phyloP scores from a whole-genome alignment of 129 eudicot species.

The Flaveria linearis region DNA sequence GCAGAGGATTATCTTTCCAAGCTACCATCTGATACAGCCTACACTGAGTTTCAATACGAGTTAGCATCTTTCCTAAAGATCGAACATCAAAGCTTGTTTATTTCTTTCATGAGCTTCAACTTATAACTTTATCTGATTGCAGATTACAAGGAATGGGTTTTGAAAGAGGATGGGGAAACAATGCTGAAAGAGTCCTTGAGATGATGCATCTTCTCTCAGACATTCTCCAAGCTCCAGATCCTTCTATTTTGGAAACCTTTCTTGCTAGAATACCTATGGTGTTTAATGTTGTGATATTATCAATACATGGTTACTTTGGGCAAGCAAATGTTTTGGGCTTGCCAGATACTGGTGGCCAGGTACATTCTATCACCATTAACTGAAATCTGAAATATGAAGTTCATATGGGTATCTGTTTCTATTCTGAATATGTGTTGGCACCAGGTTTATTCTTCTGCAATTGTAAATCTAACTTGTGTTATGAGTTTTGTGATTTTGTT shows the following conservation, averaged over 20 bases:
- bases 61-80: conserved; percentile 36
- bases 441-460: too few relatives aligned
- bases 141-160: conserved; percentile 99
- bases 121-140: conserved; percentile 19
- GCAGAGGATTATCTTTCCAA: conserved; percentile 89
- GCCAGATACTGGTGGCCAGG: conserved; percentile 99
- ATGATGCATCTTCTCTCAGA: conserved; percentile 94
- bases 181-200: conserved; percentile 63
- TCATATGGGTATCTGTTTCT: background rate
- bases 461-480: too few relatives aligned
- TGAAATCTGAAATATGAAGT: conserved; percentile 2
- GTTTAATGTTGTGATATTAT: conserved; percentile 90
- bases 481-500: too few relatives aligned
- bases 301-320: conserved; percentile 94
- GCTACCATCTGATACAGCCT: conserved; percentile 71
- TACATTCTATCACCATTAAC: conserved; percentile 29
- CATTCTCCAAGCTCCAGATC: conserved; percentile 98
- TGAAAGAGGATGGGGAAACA: conserved; percentile 98
- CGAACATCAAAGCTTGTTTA: background rate
- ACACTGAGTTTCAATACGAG: conserved; percentile 78
- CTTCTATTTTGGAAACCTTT: conserved; percentile 81
- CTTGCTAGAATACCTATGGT: conserved; percentile 96
- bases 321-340: conserved; percentile 97
- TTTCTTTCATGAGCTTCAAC: background rate
- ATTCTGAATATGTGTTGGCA: too few relatives aligned